Evolutionary conservation across 2,329 filamentous ascomycete genomes (phyloP), one percentile per base, ranked within the genome.

Genomic region (Aspergillus vadensis): DNA sequence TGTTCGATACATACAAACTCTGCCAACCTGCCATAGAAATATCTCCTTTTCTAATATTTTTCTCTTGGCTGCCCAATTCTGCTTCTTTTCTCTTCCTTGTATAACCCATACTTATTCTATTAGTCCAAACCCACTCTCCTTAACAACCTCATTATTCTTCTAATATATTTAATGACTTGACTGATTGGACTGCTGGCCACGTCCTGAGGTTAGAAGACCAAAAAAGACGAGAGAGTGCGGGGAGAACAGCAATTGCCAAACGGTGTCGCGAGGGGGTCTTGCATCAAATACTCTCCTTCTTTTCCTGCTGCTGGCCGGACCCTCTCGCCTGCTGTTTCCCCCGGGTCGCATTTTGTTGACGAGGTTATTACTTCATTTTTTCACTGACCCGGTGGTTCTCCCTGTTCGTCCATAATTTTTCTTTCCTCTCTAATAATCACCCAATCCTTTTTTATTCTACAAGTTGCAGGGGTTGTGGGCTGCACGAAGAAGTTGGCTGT

Each of bases 191-290:
- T 32, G 53, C 38, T 58, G 47, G 55, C 55, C 47, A 39, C 53
- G 39, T 55, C 41, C 25, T 44, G 12, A 32, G 32, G 32, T 36
- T 36, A 5, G 15, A 36, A 14, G 27, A 30, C 25, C 27, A 8
- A 19, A 36, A 32, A 58, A 27, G 25, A 44, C 38, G 47, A 58
- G 27, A 30, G 19, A 32, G 50, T 55, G 57, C 57, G 50, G 57
- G 57, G 57, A 59, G 57, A 48, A 36, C 39, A 55, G 17, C 43
- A 47, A 47, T 39, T 57, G 55, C 25, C 47, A 39, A 54, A 21
- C 49, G 50, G 60, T 51, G 36, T 55, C 51, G 57, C 43, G 57
- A 55, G 53, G 39, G 32, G 53, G 47, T 12, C 25, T 50, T n/a
- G 7, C 49, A 43, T 17, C n/a, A n/a, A 58, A n/a, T 25, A 36